These are phyloP conservation scores for Vairimorpha ceranae DNA, from an alignment of 371 early-diverging fungal species.

Conservation along the genomic window DNA sequence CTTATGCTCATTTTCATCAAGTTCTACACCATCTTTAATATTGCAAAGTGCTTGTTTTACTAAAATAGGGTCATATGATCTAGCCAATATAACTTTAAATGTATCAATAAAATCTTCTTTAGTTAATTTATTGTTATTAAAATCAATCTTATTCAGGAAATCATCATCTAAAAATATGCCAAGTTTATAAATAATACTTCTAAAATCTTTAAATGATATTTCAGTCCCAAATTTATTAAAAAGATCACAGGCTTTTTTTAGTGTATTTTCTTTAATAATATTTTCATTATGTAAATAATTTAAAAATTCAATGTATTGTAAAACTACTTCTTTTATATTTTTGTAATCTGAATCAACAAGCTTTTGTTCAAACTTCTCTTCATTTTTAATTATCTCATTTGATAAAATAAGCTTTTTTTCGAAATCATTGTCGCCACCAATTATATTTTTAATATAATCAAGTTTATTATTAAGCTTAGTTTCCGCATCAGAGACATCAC, in stretches of 20 bases:
- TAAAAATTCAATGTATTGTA: background rate
- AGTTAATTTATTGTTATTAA: background rate
- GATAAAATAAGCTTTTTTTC: background rate
- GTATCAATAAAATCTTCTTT: conserved; percentile 11
- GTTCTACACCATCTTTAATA: background rate
- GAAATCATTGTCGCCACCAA: background rate
- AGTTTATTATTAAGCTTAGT: background rate
- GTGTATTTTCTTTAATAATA: background rate
- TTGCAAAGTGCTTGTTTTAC: background rate
- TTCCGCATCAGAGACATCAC: background rate
- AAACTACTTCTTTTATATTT: background rate
- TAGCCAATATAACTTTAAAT: background rate
- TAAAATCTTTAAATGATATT: conserved; percentile 10
- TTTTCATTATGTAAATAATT: background rate
- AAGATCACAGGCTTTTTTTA: conserved; percentile 7
- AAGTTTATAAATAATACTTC: background rate
- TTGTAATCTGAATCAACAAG: background rate
- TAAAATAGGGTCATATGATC: background rate
- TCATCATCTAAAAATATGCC: background rate
- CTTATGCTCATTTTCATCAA: background rate
- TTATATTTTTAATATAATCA: background rate
- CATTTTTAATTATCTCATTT: background rate
- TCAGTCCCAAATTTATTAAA: background rate
- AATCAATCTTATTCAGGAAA: background rate
- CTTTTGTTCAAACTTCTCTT: background rate